Base-by-base conservation (phyloP, 2,329 filamentous ascomycete species). In the Pseudogymnoascus sp. region DNA sequence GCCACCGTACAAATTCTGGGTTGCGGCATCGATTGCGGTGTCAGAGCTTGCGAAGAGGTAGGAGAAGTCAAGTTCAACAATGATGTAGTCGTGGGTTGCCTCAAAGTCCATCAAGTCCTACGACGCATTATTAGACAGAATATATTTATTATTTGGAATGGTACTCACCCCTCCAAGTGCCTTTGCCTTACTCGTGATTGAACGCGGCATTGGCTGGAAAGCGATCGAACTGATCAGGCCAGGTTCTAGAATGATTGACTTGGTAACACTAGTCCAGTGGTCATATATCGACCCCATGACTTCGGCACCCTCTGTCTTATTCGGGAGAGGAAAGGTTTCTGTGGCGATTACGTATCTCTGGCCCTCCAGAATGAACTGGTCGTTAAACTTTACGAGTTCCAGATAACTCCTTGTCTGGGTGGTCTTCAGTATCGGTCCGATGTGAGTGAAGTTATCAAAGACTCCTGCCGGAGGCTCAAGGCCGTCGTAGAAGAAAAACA, bases 401-500 rank as follows among this genome's bases (percentile, higher is more conserved):
- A 64, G 61, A 33, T 50, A 64, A 23, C 38, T 64, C 28, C 42
- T 57, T 33, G 36, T 62, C 28, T 26, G 38, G 13, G 21, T 33
- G 17, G 64, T 61, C 40, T 61, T 65, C 36, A 65, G 19, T 13
- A 17, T 47, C 9, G 64, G 62, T 47, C 62, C 64, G 15, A 83
- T 76, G 40, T 75, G 75, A 1, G 80, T 79, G 71, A 88, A 88
- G 64, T 80, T 79, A 4, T 76, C 80, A 7, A 61, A 63, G 13
- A 59, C 60, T 61, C 47, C 50, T 1, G 75, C 69, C 0, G 85
- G 84, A 0, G 79, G 79, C 61, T 74, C 72, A 0, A 79, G 78
- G 1, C 82, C 85, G 71, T 88, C 82, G 71, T 87, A 87, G 75
- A 85, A 87, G 36, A 85, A 70, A 72, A 87, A 87, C 65, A 88